Conservation (phyloP, 208 protist species). For the Giardia duodenalis region DNA sequence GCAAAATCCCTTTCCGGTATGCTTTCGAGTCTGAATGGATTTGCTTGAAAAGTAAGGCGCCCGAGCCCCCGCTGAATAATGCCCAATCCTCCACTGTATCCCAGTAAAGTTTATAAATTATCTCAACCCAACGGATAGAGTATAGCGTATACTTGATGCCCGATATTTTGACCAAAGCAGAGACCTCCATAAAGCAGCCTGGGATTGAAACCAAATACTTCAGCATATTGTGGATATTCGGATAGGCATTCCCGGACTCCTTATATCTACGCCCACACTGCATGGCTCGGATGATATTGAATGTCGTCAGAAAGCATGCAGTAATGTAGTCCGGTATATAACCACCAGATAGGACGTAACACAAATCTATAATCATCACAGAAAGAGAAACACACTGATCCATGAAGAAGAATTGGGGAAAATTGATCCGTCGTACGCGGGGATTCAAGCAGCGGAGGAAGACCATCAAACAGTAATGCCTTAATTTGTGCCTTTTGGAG, state of each 20-base stretch:
- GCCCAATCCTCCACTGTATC: neutral
- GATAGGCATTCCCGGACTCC: neutral
- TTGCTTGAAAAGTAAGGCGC: neutral
- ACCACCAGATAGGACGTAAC: neutral
- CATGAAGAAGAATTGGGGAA: neutral
- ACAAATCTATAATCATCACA: neutral
- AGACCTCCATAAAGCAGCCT: neutral
- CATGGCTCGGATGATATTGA: neutral
- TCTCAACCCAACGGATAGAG: neutral
- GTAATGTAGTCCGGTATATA: neutral
- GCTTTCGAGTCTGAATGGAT: neutral
- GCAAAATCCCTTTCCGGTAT: neutral
- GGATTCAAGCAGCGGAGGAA: neutral
- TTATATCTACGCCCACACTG: neutral
- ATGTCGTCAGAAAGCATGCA: neutral
- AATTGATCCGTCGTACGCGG: neutral
- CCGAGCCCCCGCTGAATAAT: neutral
- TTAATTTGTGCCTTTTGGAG: neutral
- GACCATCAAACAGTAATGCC: neutral
- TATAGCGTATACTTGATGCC: neutral
- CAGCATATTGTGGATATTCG: neutral
- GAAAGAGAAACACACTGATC: neutral
- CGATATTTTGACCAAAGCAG: neutral
- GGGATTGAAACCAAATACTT: neutral
- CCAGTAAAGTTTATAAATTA: neutral